These are phyloP conservation scores for Halophytophthora polymorphica DNA, from an alignment of 352 stramenopile species.

Conservation along the genomic window DNA sequence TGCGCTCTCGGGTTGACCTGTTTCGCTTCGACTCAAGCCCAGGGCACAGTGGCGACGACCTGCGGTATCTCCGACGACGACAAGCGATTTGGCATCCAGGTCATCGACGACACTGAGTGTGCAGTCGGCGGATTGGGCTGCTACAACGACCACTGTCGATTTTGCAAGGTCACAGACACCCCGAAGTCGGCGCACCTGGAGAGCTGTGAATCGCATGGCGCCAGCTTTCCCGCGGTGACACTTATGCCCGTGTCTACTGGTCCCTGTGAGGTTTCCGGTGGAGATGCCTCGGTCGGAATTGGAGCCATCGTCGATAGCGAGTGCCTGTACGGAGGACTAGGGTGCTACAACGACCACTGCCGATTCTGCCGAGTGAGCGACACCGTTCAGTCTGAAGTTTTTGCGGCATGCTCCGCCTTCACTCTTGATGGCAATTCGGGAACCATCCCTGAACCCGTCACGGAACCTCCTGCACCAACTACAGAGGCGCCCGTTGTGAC, in stretches of 20 bases:
- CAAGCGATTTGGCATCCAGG: constrained; percentile 7
- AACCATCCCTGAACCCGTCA: not conserved
- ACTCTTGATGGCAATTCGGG: constrained; percentile 1
- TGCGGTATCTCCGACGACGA: constrained; percentile 11
- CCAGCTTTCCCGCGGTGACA: not conserved
- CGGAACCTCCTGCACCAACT: constrained; percentile 1
- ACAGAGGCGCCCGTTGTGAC: constrained; percentile 2
- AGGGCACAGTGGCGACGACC: too few species aligned
- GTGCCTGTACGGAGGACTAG: constrained; percentile 29
- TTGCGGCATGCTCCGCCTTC: constrained; percentile 14
- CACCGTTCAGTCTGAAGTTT: constrained; percentile 20
- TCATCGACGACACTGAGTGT: constrained; percentile 14
- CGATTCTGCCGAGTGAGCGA: constrained; percentile 27
- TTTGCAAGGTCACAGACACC: constrained; percentile 8
- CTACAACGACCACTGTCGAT: constrained; percentile 21
- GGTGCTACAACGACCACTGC: constrained; percentile 30
- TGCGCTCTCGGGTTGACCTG: too few species aligned
- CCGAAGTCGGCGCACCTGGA: constrained; percentile 6
- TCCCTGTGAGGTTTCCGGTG: constrained; percentile 3
- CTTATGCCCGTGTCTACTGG: too few species aligned
- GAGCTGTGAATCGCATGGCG: not conserved
- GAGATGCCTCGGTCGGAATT: constrained; percentile 31
- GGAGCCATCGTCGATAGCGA: constrained; percentile 25
- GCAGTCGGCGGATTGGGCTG: constrained; percentile 16
- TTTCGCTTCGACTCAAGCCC: too few species aligned